Conservation (phyloP, 2,329 filamentous ascomycete genomes). For the Paecilomyces sp. region DNA sequence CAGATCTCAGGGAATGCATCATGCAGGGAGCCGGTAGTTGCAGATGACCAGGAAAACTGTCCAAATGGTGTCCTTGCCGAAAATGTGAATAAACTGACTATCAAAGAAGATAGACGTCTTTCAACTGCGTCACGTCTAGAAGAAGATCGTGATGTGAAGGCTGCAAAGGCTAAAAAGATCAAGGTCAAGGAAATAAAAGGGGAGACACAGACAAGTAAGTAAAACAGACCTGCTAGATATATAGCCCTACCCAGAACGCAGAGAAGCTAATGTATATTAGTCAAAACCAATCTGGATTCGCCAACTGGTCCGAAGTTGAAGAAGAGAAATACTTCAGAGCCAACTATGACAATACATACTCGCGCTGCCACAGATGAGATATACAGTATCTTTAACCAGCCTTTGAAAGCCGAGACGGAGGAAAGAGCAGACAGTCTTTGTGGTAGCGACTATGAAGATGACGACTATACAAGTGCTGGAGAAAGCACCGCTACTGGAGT, state of each 20-base stretch:
- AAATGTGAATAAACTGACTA: slow-evolving; percentile 22
- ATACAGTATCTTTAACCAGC: slow-evolving; percentile 93
- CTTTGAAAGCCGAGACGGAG: slow-evolving; percentile 49
- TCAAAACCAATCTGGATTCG: slow-evolving; percentile 89
- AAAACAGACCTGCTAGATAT: background rate
- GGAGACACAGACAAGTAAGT: slow-evolving; percentile 84
- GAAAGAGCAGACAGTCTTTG: slow-evolving; percentile 58
- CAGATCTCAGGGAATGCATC: slow-evolving; percentile 39
- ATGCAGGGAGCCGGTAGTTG: slow-evolving; percentile 11
- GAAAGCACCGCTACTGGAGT: slow-evolving; percentile 77
- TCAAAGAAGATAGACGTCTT: slow-evolving; percentile 15
- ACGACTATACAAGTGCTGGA: slow-evolving; percentile 75
- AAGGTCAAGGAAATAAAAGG: slow-evolving; percentile 75
- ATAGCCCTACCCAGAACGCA: background rate
- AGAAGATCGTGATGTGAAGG: slow-evolving; percentile 18
- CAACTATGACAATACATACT: slow-evolving; percentile 98
- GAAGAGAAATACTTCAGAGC: slow-evolving; percentile 68
- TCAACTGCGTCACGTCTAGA: slow-evolving; percentile 10
- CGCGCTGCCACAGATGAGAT: slow-evolving; percentile 94
- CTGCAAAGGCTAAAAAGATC: slow-evolving; percentile 56
- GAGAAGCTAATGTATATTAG: slow-evolving; percentile 36
- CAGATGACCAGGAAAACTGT: slow-evolving; percentile 11
- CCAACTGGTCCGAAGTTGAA: slow-evolving; percentile 78
- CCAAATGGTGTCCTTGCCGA: slow-evolving; percentile 18
- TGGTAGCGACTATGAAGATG: slow-evolving; percentile 57